These are phyloP conservation scores for Thymus quinquecostatus DNA, from an alignment of 257 asterid genomes.

Conservation along the genomic window DNA sequence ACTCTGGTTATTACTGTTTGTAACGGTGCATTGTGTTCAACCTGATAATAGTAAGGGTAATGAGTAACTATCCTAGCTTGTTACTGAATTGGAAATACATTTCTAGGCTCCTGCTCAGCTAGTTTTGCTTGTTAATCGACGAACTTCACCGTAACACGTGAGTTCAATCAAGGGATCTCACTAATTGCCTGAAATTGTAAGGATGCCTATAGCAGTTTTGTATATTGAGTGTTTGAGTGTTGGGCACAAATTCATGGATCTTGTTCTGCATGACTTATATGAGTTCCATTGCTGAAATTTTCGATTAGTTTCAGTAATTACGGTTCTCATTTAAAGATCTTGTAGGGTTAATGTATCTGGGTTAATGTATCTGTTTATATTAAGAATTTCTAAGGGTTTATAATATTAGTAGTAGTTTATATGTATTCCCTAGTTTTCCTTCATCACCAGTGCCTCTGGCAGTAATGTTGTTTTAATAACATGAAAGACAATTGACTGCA, in stretches of 20 bases:
- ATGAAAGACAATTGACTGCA: neutral
- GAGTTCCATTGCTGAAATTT: neutral
- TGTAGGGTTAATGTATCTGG: no score
- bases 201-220: neutral
- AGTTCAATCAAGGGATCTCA: neutral
- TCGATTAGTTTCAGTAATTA: neutral
- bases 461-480: constrained; percentile 2
- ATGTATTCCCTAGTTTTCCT: neutral
- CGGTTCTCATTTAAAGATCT: neutral
- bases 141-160: constrained; percentile 2
- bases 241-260: neutral
- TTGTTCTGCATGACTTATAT: neutral
- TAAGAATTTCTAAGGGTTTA: neutral
- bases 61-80: neutral
- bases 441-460: neutral
- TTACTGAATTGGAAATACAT: constrained; percentile 3
- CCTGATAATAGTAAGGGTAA: neutral
- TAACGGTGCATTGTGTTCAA: constrained; percentile 4
- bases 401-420: neutral
- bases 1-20: constrained; percentile 6
- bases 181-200: constrained; percentile 3
- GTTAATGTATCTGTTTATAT: neutral
- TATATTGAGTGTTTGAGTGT: neutral
- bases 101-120: constrained; percentile 10
- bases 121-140: constrained; percentile 17